Evolutionary conservation across 75 land plant species (phyloP).

Genomic region (Cunninghamia lanceolata): DNA sequence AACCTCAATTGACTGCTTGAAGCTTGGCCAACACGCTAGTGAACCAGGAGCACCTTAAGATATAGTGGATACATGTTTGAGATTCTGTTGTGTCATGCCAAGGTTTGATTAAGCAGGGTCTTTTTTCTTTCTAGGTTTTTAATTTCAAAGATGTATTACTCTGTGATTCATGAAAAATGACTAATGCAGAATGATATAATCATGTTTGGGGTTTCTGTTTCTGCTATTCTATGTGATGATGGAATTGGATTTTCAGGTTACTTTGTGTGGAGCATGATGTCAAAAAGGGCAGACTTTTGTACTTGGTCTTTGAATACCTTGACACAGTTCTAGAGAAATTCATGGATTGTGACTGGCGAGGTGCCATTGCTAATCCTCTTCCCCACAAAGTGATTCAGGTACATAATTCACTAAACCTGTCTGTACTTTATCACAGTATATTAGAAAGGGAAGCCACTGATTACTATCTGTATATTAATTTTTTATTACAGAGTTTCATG

Average conservation of each 20-base stretch:
- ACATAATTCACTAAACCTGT: not conserved
- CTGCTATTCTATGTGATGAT: not conserved
- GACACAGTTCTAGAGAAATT: slow-evolving; percentile 95
- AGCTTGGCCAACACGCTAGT: not conserved
- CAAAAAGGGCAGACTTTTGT: slow-evolving; percentile 81
- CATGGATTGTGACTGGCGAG: slow-evolving; percentile 55
- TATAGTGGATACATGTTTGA: not conserved
- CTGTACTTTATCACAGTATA: not conserved
- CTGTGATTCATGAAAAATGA: not conserved
- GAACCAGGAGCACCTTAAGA: not conserved
- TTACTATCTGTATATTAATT: not conserved
- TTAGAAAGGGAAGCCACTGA: not conserved
- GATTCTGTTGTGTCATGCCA: not conserved
- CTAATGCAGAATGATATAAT: not conserved
- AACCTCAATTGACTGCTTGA: not conserved
- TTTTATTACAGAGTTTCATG: slow-evolving; percentile 58
- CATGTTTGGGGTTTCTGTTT: not conserved
- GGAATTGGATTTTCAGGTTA: slow-evolving; percentile 30
- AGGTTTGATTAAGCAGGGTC: not conserved
- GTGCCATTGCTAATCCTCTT: slow-evolving; percentile 42
- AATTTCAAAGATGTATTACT: not conserved
- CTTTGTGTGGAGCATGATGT: slow-evolving; percentile 77
- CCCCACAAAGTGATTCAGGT: slow-evolving; percentile 52
- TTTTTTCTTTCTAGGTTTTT: not conserved
- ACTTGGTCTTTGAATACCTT: slow-evolving; percentile 90